Conservation (phyloP, 495 filamentous ascomycete species). For the Glonium stellatum region DNA sequence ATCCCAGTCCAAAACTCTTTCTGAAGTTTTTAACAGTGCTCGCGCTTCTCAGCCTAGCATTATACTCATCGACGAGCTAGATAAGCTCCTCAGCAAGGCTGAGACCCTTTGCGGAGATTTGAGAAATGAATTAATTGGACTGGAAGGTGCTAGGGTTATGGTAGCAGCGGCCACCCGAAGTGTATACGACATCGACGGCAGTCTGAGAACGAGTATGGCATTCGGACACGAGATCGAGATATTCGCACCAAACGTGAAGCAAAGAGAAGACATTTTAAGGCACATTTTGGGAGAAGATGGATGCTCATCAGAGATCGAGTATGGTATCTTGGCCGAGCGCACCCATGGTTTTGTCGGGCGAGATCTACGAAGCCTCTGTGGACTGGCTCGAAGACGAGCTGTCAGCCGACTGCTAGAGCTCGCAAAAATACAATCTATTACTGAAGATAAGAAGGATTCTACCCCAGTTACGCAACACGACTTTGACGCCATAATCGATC, state of each 20-base stretch:
- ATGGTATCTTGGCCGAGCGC: conserved; percentile 43
- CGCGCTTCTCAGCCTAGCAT: conserved; percentile 66
- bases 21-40: conserved; percentile 66
- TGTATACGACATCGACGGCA: conserved; percentile 65
- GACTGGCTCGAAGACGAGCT: conserved; percentile 6
- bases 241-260: conserved; percentile 58
- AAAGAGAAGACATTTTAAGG: conserved; percentile 54
- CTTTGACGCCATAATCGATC: conserved; percentile 48
- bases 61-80: conserved; percentile 75
- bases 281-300: conserved; percentile 12
- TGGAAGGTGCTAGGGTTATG: conserved; percentile 47
- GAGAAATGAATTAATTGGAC: conserved; percentile 38
- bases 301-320: conserved; percentile 28
- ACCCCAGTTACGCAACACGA: conserved; percentile 41
- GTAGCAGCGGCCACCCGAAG: conserved; percentile 69
- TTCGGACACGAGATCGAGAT: conserved; percentile 62
- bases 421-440: not conserved
- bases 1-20: conserved; percentile 40
- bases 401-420: not conserved
- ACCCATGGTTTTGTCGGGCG: conserved; percentile 65
- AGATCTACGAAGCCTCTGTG: conserved; percentile 41
- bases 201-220: conserved; percentile 36
- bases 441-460: conserved; percentile 4
- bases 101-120: conserved; percentile 34
- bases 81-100: conserved; percentile 62